Evolutionary conservation across 805 yeast species (phyloP), one percentile per base, ranked within the genome.

Genomic region (Jamesozyma rosinii): DNA sequence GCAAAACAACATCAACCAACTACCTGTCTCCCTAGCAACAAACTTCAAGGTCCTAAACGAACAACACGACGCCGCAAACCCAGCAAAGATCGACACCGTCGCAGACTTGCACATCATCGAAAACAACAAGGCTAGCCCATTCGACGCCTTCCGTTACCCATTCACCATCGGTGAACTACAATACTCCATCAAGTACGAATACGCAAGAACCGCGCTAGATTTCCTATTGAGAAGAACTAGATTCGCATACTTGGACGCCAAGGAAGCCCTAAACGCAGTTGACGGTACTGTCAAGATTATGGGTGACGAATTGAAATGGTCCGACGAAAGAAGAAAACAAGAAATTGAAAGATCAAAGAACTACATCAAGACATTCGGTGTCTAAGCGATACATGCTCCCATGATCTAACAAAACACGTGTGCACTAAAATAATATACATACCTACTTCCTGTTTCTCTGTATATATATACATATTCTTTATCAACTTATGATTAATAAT

Each of bases 211-310:
- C 11, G 94, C 95, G 38, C 69, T 81, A 44, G 97, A 89, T 65
- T 87, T 89, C 72, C 71, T 89, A 51, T 86, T 95, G 44, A 83
- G 97, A 72, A 82, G 97, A 73, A 81, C 90, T 42, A 79, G 97
- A 67, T 78, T 86, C 61, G 95, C 95, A 2, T 90, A 88, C 70
- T 72, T 89, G 61, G 89, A 89, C 67, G 85, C 92, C 35, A 78
- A 78, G 63, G 87, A 83, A 50, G 95, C 97, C 13, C 67, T 79
- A 49, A 71, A 68, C 41, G 83, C 94, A 14, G 79, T 89, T 44
- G 94, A 87, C 49, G 83, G 81, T 49, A 95, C 90, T 32, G 88
- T 84, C 41, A 83, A 83, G 53, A 74, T 86, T 50, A 83, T 89
- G 92, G 88, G 79, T 52, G 70, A 75, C 41, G 92, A 84, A 63